Evolutionary conservation across 768 basidiomycete genomes (phyloP).

Genomic region (Lenzites betulinus): DNA sequence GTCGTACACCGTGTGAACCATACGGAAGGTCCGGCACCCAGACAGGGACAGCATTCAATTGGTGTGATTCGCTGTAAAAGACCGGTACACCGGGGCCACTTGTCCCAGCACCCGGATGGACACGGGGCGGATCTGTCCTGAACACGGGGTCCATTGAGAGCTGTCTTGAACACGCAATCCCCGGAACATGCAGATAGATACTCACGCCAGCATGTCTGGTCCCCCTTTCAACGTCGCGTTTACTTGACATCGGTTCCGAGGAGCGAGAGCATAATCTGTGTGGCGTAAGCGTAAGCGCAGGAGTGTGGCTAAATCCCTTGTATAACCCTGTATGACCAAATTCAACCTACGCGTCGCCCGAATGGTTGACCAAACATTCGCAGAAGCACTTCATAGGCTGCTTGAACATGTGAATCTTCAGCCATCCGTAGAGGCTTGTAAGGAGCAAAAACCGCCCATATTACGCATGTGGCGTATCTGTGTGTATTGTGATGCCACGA

Average conservation of each 20-base stretch:
- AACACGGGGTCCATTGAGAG: not conserved
- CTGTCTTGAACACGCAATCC: not conserved
- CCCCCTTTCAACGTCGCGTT: not conserved
- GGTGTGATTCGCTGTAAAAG: not conserved
- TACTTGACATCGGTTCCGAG: not conserved
- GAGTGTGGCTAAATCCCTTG: not conserved
- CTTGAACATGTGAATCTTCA: too few species aligned
- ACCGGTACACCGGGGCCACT: not conserved
- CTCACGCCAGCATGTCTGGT: not conserved
- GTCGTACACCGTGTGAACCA: not conserved
- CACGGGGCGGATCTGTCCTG: not conserved
- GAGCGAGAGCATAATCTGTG: not conserved
- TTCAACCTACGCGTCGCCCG: too few species aligned
- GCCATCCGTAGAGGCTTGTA: too few species aligned
- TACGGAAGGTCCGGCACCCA: not conserved
- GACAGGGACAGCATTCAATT: not conserved
- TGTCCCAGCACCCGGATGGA: not conserved
- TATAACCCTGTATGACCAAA: too few species aligned
- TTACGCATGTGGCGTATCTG: too few species aligned
- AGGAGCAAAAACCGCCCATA: too few species aligned
- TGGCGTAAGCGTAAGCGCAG: not conserved
- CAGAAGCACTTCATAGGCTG: too few species aligned
- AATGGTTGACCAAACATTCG: too few species aligned
- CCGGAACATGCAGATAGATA: not conserved
- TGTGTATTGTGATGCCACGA: too few species aligned